Evolutionary conservation across 345 rosid species (phyloP), one percentile per base, ranked within the genome.

Genomic region (Aquilaria sinensis): DNA sequence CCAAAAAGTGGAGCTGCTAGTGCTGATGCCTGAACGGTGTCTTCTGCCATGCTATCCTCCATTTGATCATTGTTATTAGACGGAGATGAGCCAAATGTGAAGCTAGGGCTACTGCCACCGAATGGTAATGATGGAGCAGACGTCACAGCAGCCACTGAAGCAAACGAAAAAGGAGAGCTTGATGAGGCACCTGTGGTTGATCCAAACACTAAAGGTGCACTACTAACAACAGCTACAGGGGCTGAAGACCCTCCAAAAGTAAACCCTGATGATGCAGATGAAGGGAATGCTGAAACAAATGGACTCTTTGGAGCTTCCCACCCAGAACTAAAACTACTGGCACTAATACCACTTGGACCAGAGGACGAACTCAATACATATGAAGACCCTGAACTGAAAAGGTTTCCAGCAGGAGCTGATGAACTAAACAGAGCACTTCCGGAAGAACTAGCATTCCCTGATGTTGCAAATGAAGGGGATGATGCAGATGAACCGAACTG

Each of bases 41-140:
- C 99, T 79, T 91, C 99, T 11, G 96, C 91, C 99, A 95, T 95
- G 74, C 93, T 86, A 74, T 95, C 97, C 77, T 94, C 99, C 91
- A 88, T 78, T 63, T 90, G 96, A 76, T 83, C 93, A 67, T 70
- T 84, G 76, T 75, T 90, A 52, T 73, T 68, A 2, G 85, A 47
- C 47, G 85, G 58, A 51, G 79, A 58, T 14, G 85, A 74, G 61
- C 76, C 79, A 71, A 86, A 86, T 16, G 75, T 8, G 59, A 79
- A 74, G 70, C 72, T 69, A 41, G 93, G 52, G 69, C 32, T 68
- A 29, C 76, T 49, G 75, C 45, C 80, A 51, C 88, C 80, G 67
- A 85, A 90, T 52, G 64, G 67, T 37, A 1, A 9, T 37, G 8
- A 5, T 10, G 88, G 70, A 73, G 74, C 77, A 15, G 82, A 72